phyloP scores from a whole-genome alignment of 148 eudicot genomes.

The Silene uniflora region DNA sequence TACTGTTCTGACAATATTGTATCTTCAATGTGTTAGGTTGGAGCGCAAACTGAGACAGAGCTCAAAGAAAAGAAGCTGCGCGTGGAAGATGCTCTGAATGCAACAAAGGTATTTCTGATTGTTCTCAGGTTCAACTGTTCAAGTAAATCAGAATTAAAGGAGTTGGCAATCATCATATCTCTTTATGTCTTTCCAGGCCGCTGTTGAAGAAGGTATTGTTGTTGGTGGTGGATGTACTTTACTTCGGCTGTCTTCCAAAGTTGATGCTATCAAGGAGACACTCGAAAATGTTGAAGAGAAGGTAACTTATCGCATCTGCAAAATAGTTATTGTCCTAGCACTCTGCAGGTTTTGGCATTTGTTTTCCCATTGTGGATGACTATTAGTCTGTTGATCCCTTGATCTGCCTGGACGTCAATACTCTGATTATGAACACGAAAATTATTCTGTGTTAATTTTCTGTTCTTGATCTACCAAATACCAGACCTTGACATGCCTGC shows the following conservation, averaged over 20 bases:
- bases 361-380: no score
- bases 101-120: slow-evolving; percentile 59
- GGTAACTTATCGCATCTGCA: slow-evolving; percentile 33
- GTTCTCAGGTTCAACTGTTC: neutral
- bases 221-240: slow-evolving; percentile 97
- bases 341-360: no score
- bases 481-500: no score
- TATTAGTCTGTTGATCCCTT: no score
- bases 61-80: slow-evolving; percentile 90
- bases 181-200: slow-evolving; percentile 51
- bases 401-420: no score
- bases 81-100: slow-evolving; percentile 97
- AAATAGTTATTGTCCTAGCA: neutral
- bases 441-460: no score
- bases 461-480: no score
- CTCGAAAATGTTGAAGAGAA: slow-evolving; percentile 81
- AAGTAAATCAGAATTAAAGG: neutral
- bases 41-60: slow-evolving; percentile 97
- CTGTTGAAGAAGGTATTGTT: slow-evolving; percentile 98
- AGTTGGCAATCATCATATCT: neutral
- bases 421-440: no score
- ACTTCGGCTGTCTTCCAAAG: slow-evolving; percentile 77
- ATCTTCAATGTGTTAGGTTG: slow-evolving; percentile 46
- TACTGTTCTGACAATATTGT: neutral
- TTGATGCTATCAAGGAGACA: slow-evolving; percentile 69